Evolutionary conservation across 805 yeast genomes (phyloP).

Genomic region (Cyberlindnera sargentensis): DNA sequence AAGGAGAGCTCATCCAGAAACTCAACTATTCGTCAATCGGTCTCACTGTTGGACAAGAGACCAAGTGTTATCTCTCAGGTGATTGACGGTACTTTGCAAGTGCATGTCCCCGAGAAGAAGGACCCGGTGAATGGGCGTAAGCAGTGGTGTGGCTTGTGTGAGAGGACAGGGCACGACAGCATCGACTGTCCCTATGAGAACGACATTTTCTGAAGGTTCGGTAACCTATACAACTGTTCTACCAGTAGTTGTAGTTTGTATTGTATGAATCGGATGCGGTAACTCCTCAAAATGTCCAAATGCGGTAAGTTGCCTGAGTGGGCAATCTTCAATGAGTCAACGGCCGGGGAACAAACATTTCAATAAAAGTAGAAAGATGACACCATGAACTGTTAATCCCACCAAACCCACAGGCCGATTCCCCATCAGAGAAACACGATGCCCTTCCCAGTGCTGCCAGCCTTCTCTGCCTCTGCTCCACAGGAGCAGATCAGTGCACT

Average conservation of each 20-base stretch:
- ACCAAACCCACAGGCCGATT: too few species aligned
- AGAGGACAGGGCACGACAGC: conserved; percentile 81
- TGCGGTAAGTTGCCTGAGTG: not conserved
- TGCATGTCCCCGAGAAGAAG: conserved; percentile 40
- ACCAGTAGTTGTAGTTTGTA: too few species aligned
- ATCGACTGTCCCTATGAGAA: conserved; percentile 76
- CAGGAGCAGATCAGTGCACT: conserved; percentile 6
- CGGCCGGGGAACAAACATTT: too few species aligned
- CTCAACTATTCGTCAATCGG: not conserved
- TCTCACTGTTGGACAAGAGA: conserved; percentile 6
- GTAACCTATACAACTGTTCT: too few species aligned
- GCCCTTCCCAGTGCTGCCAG: conserved; percentile 35
- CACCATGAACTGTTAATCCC: too few species aligned
- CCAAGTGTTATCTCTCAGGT: conserved; percentile 23
- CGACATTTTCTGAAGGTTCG: conserved; percentile 15
- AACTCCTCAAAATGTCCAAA: too few species aligned
- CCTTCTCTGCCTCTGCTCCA: conserved; percentile 14
- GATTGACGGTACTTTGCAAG: conserved; percentile 33
- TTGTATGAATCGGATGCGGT: too few species aligned
- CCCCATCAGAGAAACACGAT: conserved; percentile 9
- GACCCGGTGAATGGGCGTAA: conserved; percentile 73
- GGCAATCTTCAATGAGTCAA: not conserved
- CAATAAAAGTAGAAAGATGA: not conserved
- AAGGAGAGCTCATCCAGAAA: not conserved
- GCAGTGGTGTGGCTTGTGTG: conserved; percentile 92